Evolutionary conservation across 2,329 filamentous ascomycete genomes (phyloP).

Genomic region (Fusarium acutatum): DNA sequence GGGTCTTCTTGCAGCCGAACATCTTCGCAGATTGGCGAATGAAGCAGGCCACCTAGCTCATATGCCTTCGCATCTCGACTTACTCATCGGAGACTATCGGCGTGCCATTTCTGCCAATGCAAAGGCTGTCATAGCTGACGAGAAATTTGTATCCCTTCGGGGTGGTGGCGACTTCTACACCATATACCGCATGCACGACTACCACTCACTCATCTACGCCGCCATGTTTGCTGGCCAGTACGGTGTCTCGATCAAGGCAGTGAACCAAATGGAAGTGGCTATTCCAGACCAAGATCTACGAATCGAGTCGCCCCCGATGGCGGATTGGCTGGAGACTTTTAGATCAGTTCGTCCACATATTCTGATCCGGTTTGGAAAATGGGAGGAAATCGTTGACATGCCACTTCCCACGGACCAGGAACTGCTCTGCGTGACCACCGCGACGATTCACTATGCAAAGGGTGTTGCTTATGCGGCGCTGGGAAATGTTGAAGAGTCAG

Average conservation of each 20-base stretch:
- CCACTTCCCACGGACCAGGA: slow-evolving; percentile 62
- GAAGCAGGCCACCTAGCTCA: slow-evolving; percentile 75
- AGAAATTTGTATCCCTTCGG: slow-evolving; percentile 65
- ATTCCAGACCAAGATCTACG: slow-evolving; percentile 62
- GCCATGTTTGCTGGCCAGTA: slow-evolving; percentile 78
- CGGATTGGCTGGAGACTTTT: slow-evolving; percentile 77
- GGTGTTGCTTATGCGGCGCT: slow-evolving; percentile 71
- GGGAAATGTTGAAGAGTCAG: slow-evolving; percentile 61
- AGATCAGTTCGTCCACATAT: slow-evolving; percentile 71
- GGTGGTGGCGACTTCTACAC: slow-evolving; percentile 75
- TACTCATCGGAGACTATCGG: slow-evolving; percentile 75
- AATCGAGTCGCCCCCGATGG: slow-evolving; percentile 71
- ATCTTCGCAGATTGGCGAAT: slow-evolving; percentile 69
- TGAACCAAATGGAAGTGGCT: slow-evolving; percentile 63
- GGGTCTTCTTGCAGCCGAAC: slow-evolving; percentile 67
- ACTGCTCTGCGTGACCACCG: slow-evolving; percentile 73
- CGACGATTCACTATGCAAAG: slow-evolving; percentile 73
- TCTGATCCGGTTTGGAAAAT: slow-evolving; percentile 74
- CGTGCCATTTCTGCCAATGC: slow-evolving; percentile 67
- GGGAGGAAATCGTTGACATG: slow-evolving; percentile 69
- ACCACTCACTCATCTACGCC: slow-evolving; percentile 77
- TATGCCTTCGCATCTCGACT: slow-evolving; percentile 79
- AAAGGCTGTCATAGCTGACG: slow-evolving; percentile 71
- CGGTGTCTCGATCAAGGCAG: slow-evolving; percentile 66
- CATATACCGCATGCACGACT: slow-evolving; percentile 75